Evolutionary conservation across 208 protist genomes (phyloP), one percentile per base, ranked within the genome.

Genomic region (Kentomonas sorsogonicus): DNA sequence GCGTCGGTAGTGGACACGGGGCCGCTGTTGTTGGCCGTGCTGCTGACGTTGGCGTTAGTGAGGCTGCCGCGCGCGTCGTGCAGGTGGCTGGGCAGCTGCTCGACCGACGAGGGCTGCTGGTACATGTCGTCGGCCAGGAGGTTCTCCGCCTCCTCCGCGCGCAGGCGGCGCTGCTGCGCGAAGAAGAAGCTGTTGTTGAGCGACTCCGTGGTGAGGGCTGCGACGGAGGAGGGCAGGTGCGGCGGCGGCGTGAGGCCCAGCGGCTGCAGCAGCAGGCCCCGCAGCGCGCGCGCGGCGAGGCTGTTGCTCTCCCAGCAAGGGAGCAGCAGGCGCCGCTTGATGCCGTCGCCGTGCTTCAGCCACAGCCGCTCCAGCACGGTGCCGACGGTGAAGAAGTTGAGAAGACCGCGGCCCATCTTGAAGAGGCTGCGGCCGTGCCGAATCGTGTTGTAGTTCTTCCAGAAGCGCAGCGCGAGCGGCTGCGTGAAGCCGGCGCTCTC

Each of bases 371-470:
- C 74, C 7, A 58, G 78, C 23, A 89, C 75, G 3, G 74, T 67
- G 56, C 90, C 75, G 13, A 89, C 30, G 3, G 75, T 84, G 60
- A 91, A 90, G 13, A 88, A 26, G 63, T 89, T 94, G 30, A 91
- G 50, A 16, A 94, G 26, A 13, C 87, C 78, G 4, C 87, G 72
- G 1, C 87, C 87, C 31, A 94, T 60, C 69, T 91, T 94, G 69
- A 94, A 94, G 34, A 94, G 72, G 48, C 72, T 80, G 34, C 87
- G 83, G 18, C 81, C 87, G 63, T 91, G 81, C 31, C 87, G 80
- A 50, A 94, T 91, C 25, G 87, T 94, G 66, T 90, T 88, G 70
- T 75, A 79, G 73, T 94, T 94, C 29, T 66, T 57, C 61, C 66
- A 88, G 23, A 94, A 73, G 18, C 84, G 83, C 63, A 73, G 58